A percentile compares a stretch with the other conserved stretches of the same genome.
These are phyloP conservation scores for Aspergillus sp. DNA, from an alignment of 2,329 filamentous ascomycete species.

Conservation along the genomic window DNA sequence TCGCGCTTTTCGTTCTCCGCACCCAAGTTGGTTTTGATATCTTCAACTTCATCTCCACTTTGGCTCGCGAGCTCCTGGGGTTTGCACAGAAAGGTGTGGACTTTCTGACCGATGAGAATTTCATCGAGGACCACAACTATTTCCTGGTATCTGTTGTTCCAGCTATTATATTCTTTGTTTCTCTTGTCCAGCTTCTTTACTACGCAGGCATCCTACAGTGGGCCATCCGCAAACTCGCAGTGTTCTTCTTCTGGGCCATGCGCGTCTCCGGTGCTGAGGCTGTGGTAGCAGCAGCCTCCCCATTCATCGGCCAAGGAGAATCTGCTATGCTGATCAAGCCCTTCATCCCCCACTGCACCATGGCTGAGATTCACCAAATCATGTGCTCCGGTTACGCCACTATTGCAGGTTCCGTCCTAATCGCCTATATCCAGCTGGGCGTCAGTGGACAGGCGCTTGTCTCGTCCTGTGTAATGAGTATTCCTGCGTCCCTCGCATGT, in stretches of 20 bases:
- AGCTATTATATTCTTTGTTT: slow-evolving; percentile 93
- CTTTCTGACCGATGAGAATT: slow-evolving; percentile 63
- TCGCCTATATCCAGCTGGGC: slow-evolving; percentile 81
- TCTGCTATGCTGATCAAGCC: slow-evolving; percentile 89
- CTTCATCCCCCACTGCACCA: slow-evolving; percentile 80
- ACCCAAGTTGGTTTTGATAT: slow-evolving; percentile 82
- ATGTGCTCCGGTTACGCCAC: slow-evolving; percentile 93
- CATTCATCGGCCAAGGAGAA: slow-evolving; percentile 93
- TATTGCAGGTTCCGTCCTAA: slow-evolving; percentile 82
- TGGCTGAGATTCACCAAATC: slow-evolving; percentile 86
- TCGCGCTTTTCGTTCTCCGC: slow-evolving; percentile 83
- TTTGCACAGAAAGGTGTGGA: slow-evolving; percentile 71
- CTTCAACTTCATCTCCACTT: slow-evolving; percentile 80
- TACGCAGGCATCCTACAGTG: slow-evolving; percentile 81
- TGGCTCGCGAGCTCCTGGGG: slow-evolving; percentile 71
- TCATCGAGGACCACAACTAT: slow-evolving; percentile 52
- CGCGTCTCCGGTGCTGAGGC: slow-evolving; percentile 86
- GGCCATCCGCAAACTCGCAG: slow-evolving; percentile 83
- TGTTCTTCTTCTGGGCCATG: slow-evolving; percentile 89
- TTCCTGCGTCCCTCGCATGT: slow-evolving; percentile 83
- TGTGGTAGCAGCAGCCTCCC: slow-evolving; percentile 88
- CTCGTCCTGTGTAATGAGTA: slow-evolving; percentile 93
- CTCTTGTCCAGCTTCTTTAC: slow-evolving; percentile 84
- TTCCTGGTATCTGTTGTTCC: slow-evolving; percentile 82
- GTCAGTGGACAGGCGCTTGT: slow-evolving; percentile 82